A percentile compares a stretch with the other conserved stretches of the same genome.
Evolutionary conservation across 2,329 filamentous ascomycete genomes (phyloP).

Genomic region (Cladophialophora exuberans): DNA sequence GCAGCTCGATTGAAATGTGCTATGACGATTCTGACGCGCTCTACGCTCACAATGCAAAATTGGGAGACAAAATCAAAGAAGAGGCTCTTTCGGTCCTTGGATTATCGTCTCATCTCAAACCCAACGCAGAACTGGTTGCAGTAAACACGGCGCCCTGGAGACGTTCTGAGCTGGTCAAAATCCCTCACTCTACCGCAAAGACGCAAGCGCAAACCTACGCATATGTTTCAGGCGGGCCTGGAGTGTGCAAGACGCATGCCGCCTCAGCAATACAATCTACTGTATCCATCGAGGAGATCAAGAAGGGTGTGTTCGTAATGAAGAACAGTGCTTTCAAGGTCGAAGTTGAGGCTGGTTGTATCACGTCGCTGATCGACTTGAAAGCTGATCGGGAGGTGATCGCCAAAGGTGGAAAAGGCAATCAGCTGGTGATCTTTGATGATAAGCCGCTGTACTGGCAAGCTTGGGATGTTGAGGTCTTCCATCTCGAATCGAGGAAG

Average conservation of each 20-base stretch:
- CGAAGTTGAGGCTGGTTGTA: constrained; percentile 72
- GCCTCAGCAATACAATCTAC: constrained; percentile 32
- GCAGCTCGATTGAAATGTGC: constrained; percentile 96
- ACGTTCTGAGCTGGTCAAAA: constrained; percentile 71
- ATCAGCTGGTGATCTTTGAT: constrained; percentile 92
- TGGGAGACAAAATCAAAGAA: constrained; percentile 70
- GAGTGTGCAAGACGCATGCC: constrained; percentile 44
- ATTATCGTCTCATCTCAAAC: constrained; percentile 51
- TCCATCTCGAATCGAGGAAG: constrained; percentile 83
- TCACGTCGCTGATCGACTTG: constrained; percentile 83
- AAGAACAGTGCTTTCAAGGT: constrained; percentile 77
- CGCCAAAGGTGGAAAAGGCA: constrained; percentile 72
- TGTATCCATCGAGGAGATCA: constrained; percentile 55
- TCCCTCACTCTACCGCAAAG: constrained; percentile 49
- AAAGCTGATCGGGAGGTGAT: constrained; percentile 76
- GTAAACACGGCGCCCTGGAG: constrained; percentile 89
- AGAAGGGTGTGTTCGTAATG: constrained; percentile 71
- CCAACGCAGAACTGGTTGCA: constrained; percentile 58
- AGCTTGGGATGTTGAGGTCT: constrained; percentile 97
- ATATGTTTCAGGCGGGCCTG: constrained; percentile 52
- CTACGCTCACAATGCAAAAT: constrained; percentile 81
- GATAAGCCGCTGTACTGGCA: constrained; percentile 98
- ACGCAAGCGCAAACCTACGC: constrained; percentile 41
- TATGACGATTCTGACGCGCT: constrained; percentile 94
- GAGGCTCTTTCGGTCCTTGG: constrained; percentile 71